Evolutionary conservation across 148 eudicot genomes (phyloP).

Genomic region (Limonium bicolor): DNA sequence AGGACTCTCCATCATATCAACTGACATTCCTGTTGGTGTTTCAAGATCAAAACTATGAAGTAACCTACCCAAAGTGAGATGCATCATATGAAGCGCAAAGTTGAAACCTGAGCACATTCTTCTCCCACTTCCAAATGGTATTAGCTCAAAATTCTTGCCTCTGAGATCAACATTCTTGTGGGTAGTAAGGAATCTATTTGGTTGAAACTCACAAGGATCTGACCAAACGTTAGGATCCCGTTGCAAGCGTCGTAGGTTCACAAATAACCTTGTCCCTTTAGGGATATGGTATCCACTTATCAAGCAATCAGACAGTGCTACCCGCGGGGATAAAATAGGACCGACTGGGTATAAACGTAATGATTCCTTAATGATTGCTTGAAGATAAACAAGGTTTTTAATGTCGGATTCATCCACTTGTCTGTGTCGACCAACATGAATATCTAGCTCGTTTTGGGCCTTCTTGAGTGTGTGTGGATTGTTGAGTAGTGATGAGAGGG

Average conservation of each 20-base stretch:
- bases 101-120: conserved; percentile 17
- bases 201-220: not conserved
- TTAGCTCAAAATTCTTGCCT: conserved; percentile 16
- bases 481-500: not conserved
- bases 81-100: conserved; percentile 8
- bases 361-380: not conserved
- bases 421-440: not conserved
- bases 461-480: not conserved
- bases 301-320: not conserved
- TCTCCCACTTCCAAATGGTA: conserved; percentile 24
- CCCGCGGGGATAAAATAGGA: not conserved
- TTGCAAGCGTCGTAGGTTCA: not conserved
- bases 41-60: conserved; percentile 18
- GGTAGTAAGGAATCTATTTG: not conserved
- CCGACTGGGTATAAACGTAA: not conserved
- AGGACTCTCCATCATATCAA: conserved; percentile 20
- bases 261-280: not conserved
- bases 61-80: conserved; percentile 12
- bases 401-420: not conserved
- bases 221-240: not conserved
- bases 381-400: not conserved
- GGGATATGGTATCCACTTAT: not conserved
- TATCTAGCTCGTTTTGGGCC: not conserved
- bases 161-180: conserved; percentile 15
- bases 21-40: not conserved